Evolutionary conservation across 192 early-diverging fungal species (phyloP), one percentile per base, ranked within the genome.

Genomic region (Helicostylum pulchrum): DNA sequence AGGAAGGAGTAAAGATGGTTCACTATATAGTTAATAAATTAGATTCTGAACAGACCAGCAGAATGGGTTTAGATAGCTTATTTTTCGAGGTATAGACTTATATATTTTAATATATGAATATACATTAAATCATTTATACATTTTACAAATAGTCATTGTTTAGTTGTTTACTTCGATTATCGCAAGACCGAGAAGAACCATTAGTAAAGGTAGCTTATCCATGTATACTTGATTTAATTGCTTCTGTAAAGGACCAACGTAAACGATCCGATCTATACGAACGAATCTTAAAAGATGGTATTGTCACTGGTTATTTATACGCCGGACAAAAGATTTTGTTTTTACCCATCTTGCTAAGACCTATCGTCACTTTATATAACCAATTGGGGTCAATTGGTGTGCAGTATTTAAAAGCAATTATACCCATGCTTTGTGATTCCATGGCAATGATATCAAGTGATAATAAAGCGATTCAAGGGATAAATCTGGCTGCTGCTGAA

Each of bases 41-140:
- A 1, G 50, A 59, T 32, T 3, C 21, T 7, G 11, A n/a, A 9
- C 3, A 54, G 26, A 26, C 66, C 11, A 26, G n/a, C 11, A 14
- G 14, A n/a, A 63, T 31, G 42, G 71, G 71, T 17, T 26, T 67
- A 23, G 61, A 55, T n/a, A 53, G 53, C 2, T 45, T 72, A 1
- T 72, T 61, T 50, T 14, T 58, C 14, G 71, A 72, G 56, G 71
- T 66, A 67, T 61, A n/a, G 42, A 12, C 10, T 43, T 11, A 52
- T 26, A 7, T 26, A 44, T 17, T 53, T 21, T 11, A 20, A 26
- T 26, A 26, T 26, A 26, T 26, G 26, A 2, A 2, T 26, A 26
- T 26, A 26, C 2, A 5, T 57, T 2, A 36, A 43, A 39, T 44
- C 31, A 30, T 30, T 32, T 49, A 47, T 64, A 53, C n/a, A 6